phyloP scores from a whole-genome alignment of 2,329 filamentous ascomycete genomes.

The Lasiodiplodia hormozganensis region DNA sequence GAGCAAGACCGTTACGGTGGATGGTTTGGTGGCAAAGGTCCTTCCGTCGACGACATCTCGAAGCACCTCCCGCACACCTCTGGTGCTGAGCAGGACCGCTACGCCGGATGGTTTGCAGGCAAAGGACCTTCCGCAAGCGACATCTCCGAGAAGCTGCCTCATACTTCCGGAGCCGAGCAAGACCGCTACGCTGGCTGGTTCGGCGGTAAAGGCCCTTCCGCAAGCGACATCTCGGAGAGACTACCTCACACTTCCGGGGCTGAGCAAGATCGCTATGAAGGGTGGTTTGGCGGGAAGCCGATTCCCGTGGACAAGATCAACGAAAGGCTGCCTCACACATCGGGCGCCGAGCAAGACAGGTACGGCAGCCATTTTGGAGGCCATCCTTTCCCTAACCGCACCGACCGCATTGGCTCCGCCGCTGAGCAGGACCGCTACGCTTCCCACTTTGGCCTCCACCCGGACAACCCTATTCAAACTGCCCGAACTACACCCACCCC shows the following conservation, averaged over 20 bases:
- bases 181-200: constrained; percentile 25
- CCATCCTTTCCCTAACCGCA: not conserved
- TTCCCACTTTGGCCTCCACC: constrained; percentile 18
- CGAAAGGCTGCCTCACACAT: constrained; percentile 12
- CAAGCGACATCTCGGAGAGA: constrained; percentile 4
- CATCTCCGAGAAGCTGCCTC: constrained; percentile 8
- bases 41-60: not conserved
- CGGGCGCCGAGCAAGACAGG: constrained; percentile 27
- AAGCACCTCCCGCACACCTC: constrained; percentile 5
- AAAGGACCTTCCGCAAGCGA: constrained; percentile 14
- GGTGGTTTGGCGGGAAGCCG: constrained; percentile 23
- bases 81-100: constrained; percentile 22
- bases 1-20: constrained; percentile 26
- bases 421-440: constrained; percentile 28
- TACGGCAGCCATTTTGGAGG: constrained; percentile 23
- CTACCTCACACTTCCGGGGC: constrained; percentile 18
- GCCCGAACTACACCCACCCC: not conserved
- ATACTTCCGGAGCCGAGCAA: constrained; percentile 13
- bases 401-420: constrained; percentile 14
- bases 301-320: constrained; percentile 4
- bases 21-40: constrained; percentile 10
- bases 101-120: constrained; percentile 23
- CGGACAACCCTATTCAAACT: constrained; percentile 20
- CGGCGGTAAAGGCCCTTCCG: constrained; percentile 17
- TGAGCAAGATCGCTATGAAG: constrained; percentile 22